These are phyloP conservation scores for Fusarium avenaceum DNA, from an alignment of 2,329 filamentous ascomycete genomes.

Conservation along the genomic window DNA sequence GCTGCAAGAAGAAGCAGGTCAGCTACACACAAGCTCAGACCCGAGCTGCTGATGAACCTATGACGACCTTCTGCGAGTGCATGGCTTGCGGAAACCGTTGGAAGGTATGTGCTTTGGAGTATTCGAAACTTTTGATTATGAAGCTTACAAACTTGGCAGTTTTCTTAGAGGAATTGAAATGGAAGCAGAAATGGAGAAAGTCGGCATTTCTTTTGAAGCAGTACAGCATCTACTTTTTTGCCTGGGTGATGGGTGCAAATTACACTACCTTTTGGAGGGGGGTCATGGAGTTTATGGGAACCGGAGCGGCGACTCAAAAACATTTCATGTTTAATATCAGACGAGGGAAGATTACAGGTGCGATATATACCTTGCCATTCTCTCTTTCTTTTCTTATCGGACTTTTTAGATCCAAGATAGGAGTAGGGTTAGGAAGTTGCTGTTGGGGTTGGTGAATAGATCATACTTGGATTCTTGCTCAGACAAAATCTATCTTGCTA, in stretches of 20 bases:
- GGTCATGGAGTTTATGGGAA: slow-evolving; percentile 46
- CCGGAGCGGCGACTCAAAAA: slow-evolving; percentile 43
- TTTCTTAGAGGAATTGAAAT: slow-evolving; percentile 41
- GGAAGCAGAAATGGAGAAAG: slow-evolving; percentile 9
- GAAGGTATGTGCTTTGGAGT: slow-evolving; percentile 68
- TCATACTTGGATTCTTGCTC: slow-evolving; percentile 1
- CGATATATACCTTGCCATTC: slow-evolving; percentile 45
- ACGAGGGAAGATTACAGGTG: slow-evolving; percentile 43
- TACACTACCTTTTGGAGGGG: slow-evolving; percentile 24
- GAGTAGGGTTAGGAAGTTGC: slow-evolving; percentile 11
- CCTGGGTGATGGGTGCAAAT: slow-evolving; percentile 20
- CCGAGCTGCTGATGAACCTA: slow-evolving; percentile 92
- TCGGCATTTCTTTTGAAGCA: slow-evolving; percentile 40
- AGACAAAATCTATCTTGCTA: slow-evolving; percentile 1
- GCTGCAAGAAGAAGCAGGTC: slow-evolving; percentile 94
- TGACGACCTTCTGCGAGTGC: slow-evolving; percentile 82
- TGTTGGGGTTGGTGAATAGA: slow-evolving; percentile 15
- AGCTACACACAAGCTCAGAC: slow-evolving; percentile 98
- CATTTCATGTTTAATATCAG: slow-evolving; percentile 39
- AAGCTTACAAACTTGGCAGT: slow-evolving; percentile 37
- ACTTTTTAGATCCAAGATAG: slow-evolving; percentile 13
- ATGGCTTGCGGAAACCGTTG: slow-evolving; percentile 77
- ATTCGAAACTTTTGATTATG: background rate
- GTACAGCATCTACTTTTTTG: slow-evolving; percentile 24
- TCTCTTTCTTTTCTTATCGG: slow-evolving; percentile 35